Conservation (phyloP, 805 yeast species). For the Sugiyamaella qingdaonensis region DNA sequence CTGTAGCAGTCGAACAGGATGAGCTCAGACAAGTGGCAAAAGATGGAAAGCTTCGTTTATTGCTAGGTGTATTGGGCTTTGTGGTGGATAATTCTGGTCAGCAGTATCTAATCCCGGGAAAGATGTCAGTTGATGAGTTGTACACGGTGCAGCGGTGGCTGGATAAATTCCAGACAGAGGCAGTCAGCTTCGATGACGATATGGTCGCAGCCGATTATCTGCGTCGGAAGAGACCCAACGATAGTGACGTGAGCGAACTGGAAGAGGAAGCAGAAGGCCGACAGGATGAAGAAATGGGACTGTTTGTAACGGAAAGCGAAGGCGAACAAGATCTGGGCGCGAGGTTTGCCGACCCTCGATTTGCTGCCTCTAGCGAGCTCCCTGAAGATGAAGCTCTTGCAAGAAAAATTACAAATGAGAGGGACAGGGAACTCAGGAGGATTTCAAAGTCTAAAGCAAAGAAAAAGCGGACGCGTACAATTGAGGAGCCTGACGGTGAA, state of each 20-base stretch:
- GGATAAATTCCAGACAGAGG: conserved; percentile 38
- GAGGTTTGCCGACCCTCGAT: conserved; percentile 22
- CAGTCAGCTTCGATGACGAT: conserved; percentile 37
- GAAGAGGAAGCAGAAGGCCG: conserved; percentile 37
- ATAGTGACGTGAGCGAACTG: conserved; percentile 13
- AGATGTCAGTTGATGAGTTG: conserved; percentile 33
- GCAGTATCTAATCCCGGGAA: conserved; percentile 39
- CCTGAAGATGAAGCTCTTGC: conserved; percentile 25
- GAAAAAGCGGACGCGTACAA: conserved; percentile 1
- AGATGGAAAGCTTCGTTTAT: conserved; percentile 47
- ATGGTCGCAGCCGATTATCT: conserved; percentile 35
- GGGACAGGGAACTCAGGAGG: conserved; percentile 4
- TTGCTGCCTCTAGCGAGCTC: conserved; percentile 17
- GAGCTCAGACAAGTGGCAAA: conserved; percentile 35
- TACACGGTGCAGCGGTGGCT: conserved; percentile 37
- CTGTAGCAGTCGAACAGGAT: conserved; percentile 21
- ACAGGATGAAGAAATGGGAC: conserved; percentile 27
- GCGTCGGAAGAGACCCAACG: conserved; percentile 9
- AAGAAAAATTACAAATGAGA: conserved; percentile 8
- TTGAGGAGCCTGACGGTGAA: conserved; percentile 18
- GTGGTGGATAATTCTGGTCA: conserved; percentile 37
- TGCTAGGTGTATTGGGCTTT: conserved; percentile 46
- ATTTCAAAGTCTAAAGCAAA: conserved; percentile 1
- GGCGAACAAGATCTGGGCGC: conserved; percentile 25
- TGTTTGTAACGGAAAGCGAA: conserved; percentile 33